phyloP scores from a whole-genome alignment of 805 yeast genomes.

The Wickerhamomyces silvicola region DNA sequence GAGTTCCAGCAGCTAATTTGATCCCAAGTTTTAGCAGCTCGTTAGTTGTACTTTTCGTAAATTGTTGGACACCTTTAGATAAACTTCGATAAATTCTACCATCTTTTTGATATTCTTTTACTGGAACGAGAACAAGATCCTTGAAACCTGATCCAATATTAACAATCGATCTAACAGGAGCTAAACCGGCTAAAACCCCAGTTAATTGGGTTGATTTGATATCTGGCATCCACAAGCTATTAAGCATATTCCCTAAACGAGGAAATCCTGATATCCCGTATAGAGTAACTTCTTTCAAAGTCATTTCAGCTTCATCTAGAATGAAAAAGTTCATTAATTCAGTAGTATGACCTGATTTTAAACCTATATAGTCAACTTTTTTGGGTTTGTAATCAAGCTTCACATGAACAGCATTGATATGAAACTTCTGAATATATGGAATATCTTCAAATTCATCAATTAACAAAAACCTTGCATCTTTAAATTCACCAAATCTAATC shows the following conservation, averaged over 20 bases:
- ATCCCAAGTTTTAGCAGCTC: constrained; percentile 80
- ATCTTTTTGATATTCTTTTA: constrained; percentile 67
- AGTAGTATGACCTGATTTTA: constrained; percentile 77
- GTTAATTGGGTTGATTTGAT: constrained; percentile 74
- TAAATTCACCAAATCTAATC: constrained; percentile 74
- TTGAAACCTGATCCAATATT: constrained; percentile 74
- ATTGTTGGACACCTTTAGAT: constrained; percentile 67
- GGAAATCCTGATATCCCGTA: constrained; percentile 78
- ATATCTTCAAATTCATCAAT: constrained; percentile 57
- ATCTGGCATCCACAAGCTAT: constrained; percentile 83
- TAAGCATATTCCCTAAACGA: constrained; percentile 46
- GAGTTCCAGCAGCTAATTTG: constrained; percentile 83
- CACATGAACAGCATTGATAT: constrained; percentile 51
- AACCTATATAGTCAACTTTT: constrained; percentile 75
- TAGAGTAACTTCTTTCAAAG: constrained; percentile 51
- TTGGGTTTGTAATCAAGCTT: constrained; percentile 90
- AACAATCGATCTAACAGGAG: constrained; percentile 72
- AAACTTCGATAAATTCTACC: constrained; percentile 63
- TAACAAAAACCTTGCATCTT: constrained; percentile 59
- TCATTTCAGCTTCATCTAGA: constrained; percentile 77
- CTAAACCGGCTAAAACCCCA: constrained; percentile 77
- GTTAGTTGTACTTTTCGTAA: constrained; percentile 72
- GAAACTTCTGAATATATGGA: constrained; percentile 61
- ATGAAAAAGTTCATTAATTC: constrained; percentile 87
- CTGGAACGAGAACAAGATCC: constrained; percentile 66